phyloP scores from a whole-genome alignment of 2,329 filamentous ascomycete genomes.

The Exophiala sp. region DNA sequence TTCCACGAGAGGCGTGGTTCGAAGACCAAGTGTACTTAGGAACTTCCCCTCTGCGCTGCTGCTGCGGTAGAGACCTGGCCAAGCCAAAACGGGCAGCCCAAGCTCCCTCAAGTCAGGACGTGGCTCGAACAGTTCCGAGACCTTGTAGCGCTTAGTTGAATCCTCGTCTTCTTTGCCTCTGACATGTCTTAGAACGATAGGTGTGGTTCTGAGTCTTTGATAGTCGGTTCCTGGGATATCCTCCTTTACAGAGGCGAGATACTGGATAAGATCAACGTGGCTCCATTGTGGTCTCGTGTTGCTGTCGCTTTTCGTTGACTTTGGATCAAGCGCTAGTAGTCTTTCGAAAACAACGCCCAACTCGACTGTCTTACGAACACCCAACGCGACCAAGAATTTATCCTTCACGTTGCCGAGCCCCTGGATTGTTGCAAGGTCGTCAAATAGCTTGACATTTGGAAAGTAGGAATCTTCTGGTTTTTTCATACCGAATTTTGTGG shows the following conservation, averaged over 20 bases:
- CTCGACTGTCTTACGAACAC: constrained; percentile 93
- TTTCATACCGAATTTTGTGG: constrained; percentile 86
- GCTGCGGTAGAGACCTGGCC: constrained; percentile 70
- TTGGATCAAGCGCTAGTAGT: constrained; percentile 58
- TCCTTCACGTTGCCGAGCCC: constrained; percentile 79
- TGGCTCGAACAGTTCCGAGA: constrained; percentile 79
- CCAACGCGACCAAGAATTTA: constrained; percentile 77
- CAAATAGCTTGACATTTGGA: constrained; percentile 87
- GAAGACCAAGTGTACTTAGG: constrained; percentile 68
- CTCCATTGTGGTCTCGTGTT: constrained; percentile 63
- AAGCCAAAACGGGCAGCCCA: constrained; percentile 72
- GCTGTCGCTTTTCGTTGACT: constrained; percentile 35
- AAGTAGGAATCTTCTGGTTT: constrained; percentile 87
- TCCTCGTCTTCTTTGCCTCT: constrained; percentile 51
- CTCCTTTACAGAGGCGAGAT: constrained; percentile 80
- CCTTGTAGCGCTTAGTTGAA: constrained; percentile 58
- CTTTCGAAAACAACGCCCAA: constrained; percentile 89
- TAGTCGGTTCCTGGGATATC: constrained; percentile 86
- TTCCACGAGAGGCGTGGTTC: constrained; percentile 64
- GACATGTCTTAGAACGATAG: constrained; percentile 76
- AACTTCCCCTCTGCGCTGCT: constrained; percentile 71
- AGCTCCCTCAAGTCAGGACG: constrained; percentile 66
- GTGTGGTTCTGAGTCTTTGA: constrained; percentile 69
- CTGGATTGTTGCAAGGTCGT: constrained; percentile 80
- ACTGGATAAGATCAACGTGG: constrained; percentile 91